phyloP scores from a whole-genome alignment of 2,329 filamentous ascomycete genomes.

The Alternaria brassicicola region DNA sequence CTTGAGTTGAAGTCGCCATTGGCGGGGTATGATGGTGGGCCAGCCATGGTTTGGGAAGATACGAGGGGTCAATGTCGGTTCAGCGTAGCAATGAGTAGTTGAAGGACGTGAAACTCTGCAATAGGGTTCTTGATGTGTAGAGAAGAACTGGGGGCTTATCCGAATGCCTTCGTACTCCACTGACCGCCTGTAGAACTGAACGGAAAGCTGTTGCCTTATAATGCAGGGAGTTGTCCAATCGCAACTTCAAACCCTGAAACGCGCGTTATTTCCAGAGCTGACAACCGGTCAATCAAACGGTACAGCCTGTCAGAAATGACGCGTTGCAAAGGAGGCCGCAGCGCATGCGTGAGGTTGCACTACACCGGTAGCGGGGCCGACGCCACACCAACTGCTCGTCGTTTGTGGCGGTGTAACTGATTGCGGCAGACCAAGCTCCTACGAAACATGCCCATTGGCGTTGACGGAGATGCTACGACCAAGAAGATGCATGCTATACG shows the following conservation, averaged over 20 bases:
- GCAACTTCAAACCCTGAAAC: neutral
- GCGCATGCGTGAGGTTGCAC: neutral
- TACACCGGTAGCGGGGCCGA: conserved; percentile 4
- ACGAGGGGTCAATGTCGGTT: neutral
- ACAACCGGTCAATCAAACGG: neutral
- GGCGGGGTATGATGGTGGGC: conserved; percentile 20
- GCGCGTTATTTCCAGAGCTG: conserved; percentile 4
- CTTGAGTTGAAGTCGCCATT: conserved; percentile 14
- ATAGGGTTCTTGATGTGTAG: neutral
- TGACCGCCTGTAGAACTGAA: conserved; percentile 8
- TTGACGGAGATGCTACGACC: neutral
- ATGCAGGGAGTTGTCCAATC: conserved; percentile 13
- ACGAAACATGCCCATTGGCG: neutral
- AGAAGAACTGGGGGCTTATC: conserved; percentile 7
- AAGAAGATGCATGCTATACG: neutral
- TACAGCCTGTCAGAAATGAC: neutral
- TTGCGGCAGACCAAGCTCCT: neutral
- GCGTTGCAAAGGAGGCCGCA: neutral
- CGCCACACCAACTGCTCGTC: conserved; percentile 2
- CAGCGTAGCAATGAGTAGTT: neutral
- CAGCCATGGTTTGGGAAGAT: conserved; percentile 25
- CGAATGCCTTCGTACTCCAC: neutral
- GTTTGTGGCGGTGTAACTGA: neutral
- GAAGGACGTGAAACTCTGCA: neutral
- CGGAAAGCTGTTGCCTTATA: conserved; percentile 20